Evolutionary conservation across 768 basidiomycete genomes (phyloP), one percentile per base, ranked within the genome.

Genomic region (Termitomyces sp.): DNA sequence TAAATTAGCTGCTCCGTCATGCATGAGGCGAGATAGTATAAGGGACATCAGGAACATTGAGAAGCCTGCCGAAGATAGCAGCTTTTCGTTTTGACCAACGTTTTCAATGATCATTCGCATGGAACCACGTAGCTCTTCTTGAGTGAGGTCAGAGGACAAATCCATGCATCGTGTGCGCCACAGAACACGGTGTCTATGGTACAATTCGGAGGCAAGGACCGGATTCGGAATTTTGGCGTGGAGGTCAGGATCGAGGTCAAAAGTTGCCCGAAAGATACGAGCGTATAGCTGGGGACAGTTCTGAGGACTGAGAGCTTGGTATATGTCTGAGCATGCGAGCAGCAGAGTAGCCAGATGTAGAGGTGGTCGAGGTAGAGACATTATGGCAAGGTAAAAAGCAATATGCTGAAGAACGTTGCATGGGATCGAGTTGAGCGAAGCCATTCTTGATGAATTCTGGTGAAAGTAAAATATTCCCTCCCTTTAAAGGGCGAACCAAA

Each of bases 91-190:
- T 52, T 75, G 67, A 3, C 74, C 74, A 40, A 77, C 76, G 63
- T 79, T 81, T 67, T 89, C 87, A 35, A 85, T 66, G n/a, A 83
- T 66, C 81, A 88, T 85, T 61, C 84, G 74, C 58, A 84, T 75
- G 6, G 79, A 79, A 8, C 79, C 79, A 79, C 83, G 85, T 26
- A 88, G 66, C 67, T 86, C 85, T 40, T 75, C 72, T 1, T 67
- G 62, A 47, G 81, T 61, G 30, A 66, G 60, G 32, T 57, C 63
- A 4, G 54, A 44, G 2, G 74, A 69, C 49, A 79, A 59, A 61
- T 73, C 74, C 6, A 68, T 66, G 33, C 66, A 71, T 26, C 77
- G 72, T 54, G 81, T 78, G 59, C 83, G 80, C 43, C 75, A 76
- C 38, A 89, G 68, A 32, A 82, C 71, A 49, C 69, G 71, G 62